phyloP scores from a whole-genome alignment of 2,329 filamentous ascomycete genomes.

The Phialophora verrucosa region DNA sequence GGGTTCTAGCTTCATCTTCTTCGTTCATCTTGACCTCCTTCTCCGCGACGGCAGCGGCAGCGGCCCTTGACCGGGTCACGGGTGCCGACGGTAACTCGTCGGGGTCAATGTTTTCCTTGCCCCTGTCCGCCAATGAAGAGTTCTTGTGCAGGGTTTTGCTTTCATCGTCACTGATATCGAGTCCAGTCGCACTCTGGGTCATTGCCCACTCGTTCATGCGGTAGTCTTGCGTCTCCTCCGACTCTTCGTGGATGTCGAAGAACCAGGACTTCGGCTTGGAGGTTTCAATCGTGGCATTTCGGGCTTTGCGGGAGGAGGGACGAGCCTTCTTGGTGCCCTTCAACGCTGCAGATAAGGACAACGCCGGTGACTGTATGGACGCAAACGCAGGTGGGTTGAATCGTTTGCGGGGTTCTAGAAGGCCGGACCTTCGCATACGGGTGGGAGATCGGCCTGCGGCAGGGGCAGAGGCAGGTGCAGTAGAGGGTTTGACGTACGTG shows the following conservation, averaged over 20 bases:
- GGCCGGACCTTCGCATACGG: conserved; percentile 72
- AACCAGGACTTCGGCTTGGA: conserved; percentile 71
- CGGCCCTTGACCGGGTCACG: conserved; percentile 60
- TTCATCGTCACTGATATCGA: conserved; percentile 91
- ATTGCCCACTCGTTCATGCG: conserved; percentile 68
- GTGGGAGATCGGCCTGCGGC: conserved; percentile 81
- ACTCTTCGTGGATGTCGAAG: conserved; percentile 95
- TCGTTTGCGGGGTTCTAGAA: conserved; percentile 73
- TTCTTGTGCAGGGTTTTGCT: conserved; percentile 48
- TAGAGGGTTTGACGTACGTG: conserved; percentile 44
- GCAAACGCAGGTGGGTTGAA: conserved; percentile 71
- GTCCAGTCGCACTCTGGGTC: conserved; percentile 78
- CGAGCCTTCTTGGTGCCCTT: conserved; percentile 62
- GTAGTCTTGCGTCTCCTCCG: conserved; percentile 84
- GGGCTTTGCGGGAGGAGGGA: conserved; percentile 39
- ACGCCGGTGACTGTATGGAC: conserved; percentile 64
- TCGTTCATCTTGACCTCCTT: conserved; percentile 56
- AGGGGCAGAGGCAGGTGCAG: conserved; percentile 59
- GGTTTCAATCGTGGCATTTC: conserved; percentile 58
- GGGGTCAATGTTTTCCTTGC: conserved; percentile 94
- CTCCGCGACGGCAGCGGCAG: conserved; percentile 37
- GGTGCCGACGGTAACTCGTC: conserved; percentile 57
- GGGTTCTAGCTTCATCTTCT: conserved; percentile 68
- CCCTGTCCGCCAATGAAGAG: conserved; percentile 55
- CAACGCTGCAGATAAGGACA: conserved; percentile 83